Percentiles rank a stretch among this genome's conserved stretches.
Evolutionary conservation across 352 stramenopile genomes (phyloP).

Genomic region (Thalassiosira sp.): DNA sequence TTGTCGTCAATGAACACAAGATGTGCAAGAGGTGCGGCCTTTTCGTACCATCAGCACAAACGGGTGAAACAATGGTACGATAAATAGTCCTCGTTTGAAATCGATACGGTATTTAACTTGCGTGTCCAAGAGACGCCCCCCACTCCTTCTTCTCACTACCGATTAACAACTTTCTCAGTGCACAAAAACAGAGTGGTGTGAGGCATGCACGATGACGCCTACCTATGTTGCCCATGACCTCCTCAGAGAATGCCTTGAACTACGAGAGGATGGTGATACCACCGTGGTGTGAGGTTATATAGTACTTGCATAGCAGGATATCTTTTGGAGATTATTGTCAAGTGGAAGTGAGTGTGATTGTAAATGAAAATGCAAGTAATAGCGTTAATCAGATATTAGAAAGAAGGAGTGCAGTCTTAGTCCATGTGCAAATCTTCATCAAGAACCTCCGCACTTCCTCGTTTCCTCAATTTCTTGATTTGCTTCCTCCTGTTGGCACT

Average conservation of each 20-base stretch:
- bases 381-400: not conserved
- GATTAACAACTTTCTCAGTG: conserved; percentile 2
- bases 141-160: not conserved
- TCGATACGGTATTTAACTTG: not conserved
- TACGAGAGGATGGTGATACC: conserved; percentile 26
- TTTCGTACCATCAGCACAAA: conserved; percentile 58
- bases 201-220: conserved; percentile 52
- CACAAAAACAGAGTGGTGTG: conserved; percentile 52
- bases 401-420: not conserved
- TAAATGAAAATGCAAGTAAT: conserved; percentile 3
- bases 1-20: conserved; percentile 23
- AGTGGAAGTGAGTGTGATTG: not conserved
- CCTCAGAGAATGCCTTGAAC: conserved; percentile 38
- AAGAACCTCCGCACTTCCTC: conserved; percentile 1
- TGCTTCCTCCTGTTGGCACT: conserved; percentile 67
- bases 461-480: conserved; percentile 52
- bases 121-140: not conserved
- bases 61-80: conserved; percentile 44
- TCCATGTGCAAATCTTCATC: conserved; percentile 43
- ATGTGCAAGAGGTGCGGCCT: conserved; percentile 55
- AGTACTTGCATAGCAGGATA: not conserved
- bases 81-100: not conserved
- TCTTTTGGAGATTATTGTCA: not conserved
- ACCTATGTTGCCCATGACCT: conserved; percentile 52
- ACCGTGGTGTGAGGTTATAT: not conserved